These are phyloP conservation scores for Arabidopsis hybrid DNA, from an alignment of 441 rosid genomes.

Conservation along the genomic window DNA sequence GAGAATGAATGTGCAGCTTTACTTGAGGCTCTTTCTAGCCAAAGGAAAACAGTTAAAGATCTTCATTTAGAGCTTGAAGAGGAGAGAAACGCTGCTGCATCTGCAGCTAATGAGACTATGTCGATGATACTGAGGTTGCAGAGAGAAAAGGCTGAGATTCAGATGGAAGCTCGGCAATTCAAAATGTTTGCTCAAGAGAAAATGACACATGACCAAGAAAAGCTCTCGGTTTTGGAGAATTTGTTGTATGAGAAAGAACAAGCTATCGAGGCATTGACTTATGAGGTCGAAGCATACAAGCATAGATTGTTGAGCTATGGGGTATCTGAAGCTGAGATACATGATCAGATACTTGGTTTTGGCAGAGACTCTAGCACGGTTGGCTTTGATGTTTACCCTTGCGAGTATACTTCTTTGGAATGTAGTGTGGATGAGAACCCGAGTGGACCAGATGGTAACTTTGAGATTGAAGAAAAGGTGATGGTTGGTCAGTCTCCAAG, in stretches of 20 bases:
- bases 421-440: slow-evolving; percentile 72
- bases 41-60: slow-evolving; percentile 70
- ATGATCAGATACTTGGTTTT: slow-evolving; percentile 58
- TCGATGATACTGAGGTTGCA: slow-evolving; percentile 97
- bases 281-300: slow-evolving; percentile 91
- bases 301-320: slow-evolving; percentile 89
- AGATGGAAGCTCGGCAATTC: slow-evolving; percentile 95
- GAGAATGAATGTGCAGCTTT: slow-evolving; percentile 82
- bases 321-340: slow-evolving; percentile 75
- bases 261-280: slow-evolving; percentile 71
- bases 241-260: slow-evolving; percentile 89
- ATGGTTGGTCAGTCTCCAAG: slow-evolving; percentile 82
- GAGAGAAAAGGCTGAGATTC: slow-evolving; percentile 96
- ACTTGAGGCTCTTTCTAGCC: slow-evolving; percentile 74
- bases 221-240: slow-evolving; percentile 68
- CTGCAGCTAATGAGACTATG: slow-evolving; percentile 98
- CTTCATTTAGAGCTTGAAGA: slow-evolving; percentile 78
- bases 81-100: slow-evolving; percentile 94
- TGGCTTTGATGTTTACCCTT: slow-evolving; percentile 57
- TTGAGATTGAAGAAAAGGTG: slow-evolving; percentile 68
- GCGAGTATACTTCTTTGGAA: slow-evolving; percentile 68
- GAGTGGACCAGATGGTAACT: slow-evolving; percentile 52
- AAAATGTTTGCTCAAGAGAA: slow-evolving; percentile 87
- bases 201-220: slow-evolving; percentile 86
- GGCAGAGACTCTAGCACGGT: slow-evolving; percentile 52